Conservation (phyloP, 2,329 filamentous ascomycete species). For the Tolypocladium sp. region DNA sequence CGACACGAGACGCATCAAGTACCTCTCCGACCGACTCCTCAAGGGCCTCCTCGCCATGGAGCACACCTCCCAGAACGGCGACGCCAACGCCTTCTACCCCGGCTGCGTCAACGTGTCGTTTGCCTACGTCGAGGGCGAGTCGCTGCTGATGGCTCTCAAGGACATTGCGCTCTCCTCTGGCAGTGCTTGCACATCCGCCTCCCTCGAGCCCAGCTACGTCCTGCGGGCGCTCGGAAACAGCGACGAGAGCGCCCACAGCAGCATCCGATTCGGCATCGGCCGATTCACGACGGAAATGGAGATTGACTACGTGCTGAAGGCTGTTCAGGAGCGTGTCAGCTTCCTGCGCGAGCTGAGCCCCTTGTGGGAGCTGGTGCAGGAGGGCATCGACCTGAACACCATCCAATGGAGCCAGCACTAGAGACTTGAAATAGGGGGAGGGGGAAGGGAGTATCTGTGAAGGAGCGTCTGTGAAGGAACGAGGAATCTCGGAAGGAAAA, state of each 20-base stretch:
- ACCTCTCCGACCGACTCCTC: slow-evolving; percentile 73
- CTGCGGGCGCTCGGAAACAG: slow-evolving; percentile 89
- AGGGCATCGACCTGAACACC: slow-evolving; percentile 88
- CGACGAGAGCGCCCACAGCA: slow-evolving; percentile 95
- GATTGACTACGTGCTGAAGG: slow-evolving; percentile 96
- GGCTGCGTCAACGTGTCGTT: slow-evolving; percentile 98
- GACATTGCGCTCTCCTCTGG: slow-evolving; percentile 96
- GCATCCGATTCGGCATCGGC: slow-evolving; percentile 94
- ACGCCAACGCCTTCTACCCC: slow-evolving; percentile 75
- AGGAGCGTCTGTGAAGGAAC: not conserved
- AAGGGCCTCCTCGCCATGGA: slow-evolving; percentile 80
- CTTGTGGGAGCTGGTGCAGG: slow-evolving; percentile 95
- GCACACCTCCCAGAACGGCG: slow-evolving; percentile 87
- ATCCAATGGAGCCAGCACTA: slow-evolving; percentile 98
- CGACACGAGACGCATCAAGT: slow-evolving; percentile 75
- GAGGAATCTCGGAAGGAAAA: not conserved
- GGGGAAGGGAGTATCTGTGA: not conserved
- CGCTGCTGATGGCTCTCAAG: slow-evolving; percentile 94
- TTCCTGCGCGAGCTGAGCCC: slow-evolving; percentile 94
- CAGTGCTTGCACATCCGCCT: slow-evolving; percentile 94
- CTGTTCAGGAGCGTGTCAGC: slow-evolving; percentile 79
- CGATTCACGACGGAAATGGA: slow-evolving; percentile 92
- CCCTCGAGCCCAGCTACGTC: slow-evolving; percentile 92
- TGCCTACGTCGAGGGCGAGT: slow-evolving; percentile 96
- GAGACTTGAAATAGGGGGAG: not conserved